Conservation (phyloP, 176 grass and related monocot genomes). For the Sorghum bicolor region Sorghum_bicolor_NCBIv3 NC_012870.2:10673501-10674000, state of each 20-base stretch:
- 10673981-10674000: not conserved
- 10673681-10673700: not conserved
- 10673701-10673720: not conserved
- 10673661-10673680: constrained; percentile 50
- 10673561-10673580: constrained; percentile 88
- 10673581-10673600: constrained; percentile 84
- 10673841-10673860: not conserved
- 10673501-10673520: constrained; percentile 28
- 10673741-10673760: not conserved
- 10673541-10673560: constrained; percentile 78
- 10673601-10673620: constrained; percentile 98
- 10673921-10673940: not conserved
- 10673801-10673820: not conserved
- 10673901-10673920: not conserved
- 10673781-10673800: constrained; percentile 8
- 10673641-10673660: constrained; percentile 93
- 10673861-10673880: not conserved
- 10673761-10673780: not conserved
- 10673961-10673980: not conserved
- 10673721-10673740: not conserved
- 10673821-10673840: not conserved
- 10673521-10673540: constrained; percentile 68
- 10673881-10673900: not conserved
- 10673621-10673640: constrained; percentile 96
- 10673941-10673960: not conserved